phyloP scores from a whole-genome alignment of 768 basidiomycete species.

The Suillus decipiens region DNA sequence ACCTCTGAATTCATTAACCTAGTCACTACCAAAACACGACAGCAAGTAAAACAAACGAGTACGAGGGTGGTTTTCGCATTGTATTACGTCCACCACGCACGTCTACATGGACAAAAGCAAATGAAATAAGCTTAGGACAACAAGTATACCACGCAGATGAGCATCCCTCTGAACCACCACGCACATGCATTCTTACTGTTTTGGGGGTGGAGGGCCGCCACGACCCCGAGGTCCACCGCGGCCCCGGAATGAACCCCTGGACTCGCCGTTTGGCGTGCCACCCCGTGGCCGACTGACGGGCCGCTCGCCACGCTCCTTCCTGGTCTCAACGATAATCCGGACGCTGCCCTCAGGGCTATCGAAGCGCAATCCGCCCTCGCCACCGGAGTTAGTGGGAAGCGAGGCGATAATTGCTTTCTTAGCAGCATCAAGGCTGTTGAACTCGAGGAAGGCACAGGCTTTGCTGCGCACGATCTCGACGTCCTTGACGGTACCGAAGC shows the following conservation, averaged over 20 bases:
- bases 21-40: conserved; percentile 6
- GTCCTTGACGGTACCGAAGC: conserved; percentile 85
- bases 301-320: conserved; percentile 90
- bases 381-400: conserved; percentile 66
- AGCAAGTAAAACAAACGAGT: conserved; percentile 4
- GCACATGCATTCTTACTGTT: conserved; percentile 19
- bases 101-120: conserved; percentile 11
- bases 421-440: conserved; percentile 74
- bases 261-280: conserved; percentile 55
- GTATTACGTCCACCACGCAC: conserved; percentile 8
- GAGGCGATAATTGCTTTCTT: conserved; percentile 80
- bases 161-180: neutral
- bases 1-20: neutral
- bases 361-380: conserved; percentile 86
- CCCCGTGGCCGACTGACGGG: conserved; percentile 63
- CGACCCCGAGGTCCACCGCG: conserved; percentile 48
- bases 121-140: conserved; percentile 10
- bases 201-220: conserved; percentile 32
- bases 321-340: conserved; percentile 79
- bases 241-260: conserved; percentile 48
- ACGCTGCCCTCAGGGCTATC: conserved; percentile 55
- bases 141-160: conserved; percentile 8
- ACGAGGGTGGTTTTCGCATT: conserved; percentile 5
- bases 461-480: conserved; percentile 85
- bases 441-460: conserved; percentile 96